A percentile compares a stretch with the other conserved stretches of the same genome.
phyloP scores from a whole-genome alignment of 441 rosid species.

The Aleurites moluccanus region DNA sequence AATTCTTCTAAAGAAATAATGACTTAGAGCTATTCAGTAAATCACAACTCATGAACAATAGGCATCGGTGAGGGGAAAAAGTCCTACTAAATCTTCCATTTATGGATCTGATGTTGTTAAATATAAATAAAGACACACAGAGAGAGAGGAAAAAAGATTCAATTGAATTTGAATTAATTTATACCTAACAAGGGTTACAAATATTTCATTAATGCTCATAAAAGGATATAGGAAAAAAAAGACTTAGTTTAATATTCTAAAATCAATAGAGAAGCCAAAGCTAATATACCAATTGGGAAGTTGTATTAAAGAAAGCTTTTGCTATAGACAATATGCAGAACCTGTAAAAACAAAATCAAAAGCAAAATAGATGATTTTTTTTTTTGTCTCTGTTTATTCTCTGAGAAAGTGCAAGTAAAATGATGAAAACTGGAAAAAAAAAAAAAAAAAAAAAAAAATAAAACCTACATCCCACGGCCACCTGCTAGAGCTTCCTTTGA shows the following conservation, averaged over 20 bases:
- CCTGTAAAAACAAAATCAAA: slow-evolving; percentile 28
- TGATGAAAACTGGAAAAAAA: not conserved
- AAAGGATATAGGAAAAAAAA: no score
- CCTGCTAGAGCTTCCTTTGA: slow-evolving; percentile 62
- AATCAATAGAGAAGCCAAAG: no score
- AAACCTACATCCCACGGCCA: slow-evolving; percentile 59
- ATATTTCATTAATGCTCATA: no score
- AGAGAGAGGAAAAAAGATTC: not conserved
- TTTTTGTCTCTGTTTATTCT: not conserved
- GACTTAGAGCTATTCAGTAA: not conserved
- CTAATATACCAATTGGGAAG: slow-evolving; percentile 45
- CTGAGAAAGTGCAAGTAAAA: not conserved
- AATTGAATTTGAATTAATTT: no score
- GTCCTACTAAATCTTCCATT: not conserved
- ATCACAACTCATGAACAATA: not conserved
- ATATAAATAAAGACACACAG: not conserved
- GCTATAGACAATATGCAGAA: slow-evolving; percentile 55
- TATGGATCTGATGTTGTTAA: not conserved
- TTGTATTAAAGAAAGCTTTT: slow-evolving; percentile 32
- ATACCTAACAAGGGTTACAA: no score
- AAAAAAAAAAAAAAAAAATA: no score
- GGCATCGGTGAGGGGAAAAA: not conserved
- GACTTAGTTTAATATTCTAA: no score
- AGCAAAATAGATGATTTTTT: not conserved
- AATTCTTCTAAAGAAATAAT: not conserved